These are phyloP conservation scores for Zygoascus biomembranicola DNA, from an alignment of 805 yeast genomes.

Conservation along the genomic window DNA sequence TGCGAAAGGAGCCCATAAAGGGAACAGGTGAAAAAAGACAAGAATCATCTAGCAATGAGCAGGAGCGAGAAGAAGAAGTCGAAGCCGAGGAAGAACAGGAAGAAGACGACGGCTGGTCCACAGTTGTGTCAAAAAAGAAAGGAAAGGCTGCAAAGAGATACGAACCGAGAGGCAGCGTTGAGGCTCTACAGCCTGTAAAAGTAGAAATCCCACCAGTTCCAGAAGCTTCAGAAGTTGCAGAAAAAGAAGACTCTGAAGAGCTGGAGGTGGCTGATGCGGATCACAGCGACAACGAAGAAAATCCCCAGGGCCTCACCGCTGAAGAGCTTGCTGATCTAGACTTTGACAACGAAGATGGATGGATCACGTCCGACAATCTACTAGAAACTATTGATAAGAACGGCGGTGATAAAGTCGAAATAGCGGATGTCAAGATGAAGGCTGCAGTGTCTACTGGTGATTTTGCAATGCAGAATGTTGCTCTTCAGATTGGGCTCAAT, in stretches of 20 bases:
- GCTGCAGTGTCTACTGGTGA: constrained; percentile 92
- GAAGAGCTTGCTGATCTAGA: constrained; percentile 30
- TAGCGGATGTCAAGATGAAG: constrained; percentile 35
- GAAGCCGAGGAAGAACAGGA: neutral
- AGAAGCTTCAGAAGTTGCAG: constrained; percentile 5
- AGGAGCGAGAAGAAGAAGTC: neutral
- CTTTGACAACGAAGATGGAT: constrained; percentile 76
- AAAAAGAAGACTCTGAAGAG: constrained; percentile 10
- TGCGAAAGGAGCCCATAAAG: constrained; percentile 63
- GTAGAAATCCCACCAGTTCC: neutral
- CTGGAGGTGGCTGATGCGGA: constrained; percentile 8
- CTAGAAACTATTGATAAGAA: constrained; percentile 63
- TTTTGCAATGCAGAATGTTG: constrained; percentile 94
- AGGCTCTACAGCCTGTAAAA: neutral
- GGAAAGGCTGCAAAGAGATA: neutral
- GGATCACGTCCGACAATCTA: constrained; percentile 90
- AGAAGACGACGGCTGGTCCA: constrained; percentile 10
- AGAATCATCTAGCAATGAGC: neutral
- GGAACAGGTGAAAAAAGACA: neutral
- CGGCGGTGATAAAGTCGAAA: constrained; percentile 49
- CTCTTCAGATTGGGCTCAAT: constrained; percentile 82
- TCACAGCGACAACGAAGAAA: constrained; percentile 24
- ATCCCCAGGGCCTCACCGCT: neutral
- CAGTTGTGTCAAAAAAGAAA: constrained; percentile 1
- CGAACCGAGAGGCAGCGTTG: neutral